Evolutionary conservation across 352 stramenopile genomes (phyloP), one percentile per base, ranked within the genome.

Genomic region (Aphanomyces astaci): DNA sequence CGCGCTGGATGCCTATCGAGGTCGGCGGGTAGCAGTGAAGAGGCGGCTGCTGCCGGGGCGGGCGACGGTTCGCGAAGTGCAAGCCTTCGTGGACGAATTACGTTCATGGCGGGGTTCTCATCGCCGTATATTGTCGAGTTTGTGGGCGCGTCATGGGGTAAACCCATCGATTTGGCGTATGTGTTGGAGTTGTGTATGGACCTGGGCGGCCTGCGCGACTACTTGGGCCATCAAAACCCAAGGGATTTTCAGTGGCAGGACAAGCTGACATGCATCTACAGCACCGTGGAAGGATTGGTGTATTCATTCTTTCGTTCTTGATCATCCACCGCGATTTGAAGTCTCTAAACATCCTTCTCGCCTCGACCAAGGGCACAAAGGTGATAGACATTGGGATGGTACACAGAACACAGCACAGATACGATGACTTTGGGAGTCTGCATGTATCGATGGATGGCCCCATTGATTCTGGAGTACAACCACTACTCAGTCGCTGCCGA

Each of bases 41-140:
- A n/a, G n/a, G 30, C 62, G 62, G 19, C 24, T 62, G 7, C 51
- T 59, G 11, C 51, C 51, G 32, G 51, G 51, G 10, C 62, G 49
- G 13, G 31, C 46, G 11, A 43, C 33, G 17, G 39, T 25, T 1
- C 19, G n/a, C 32, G 51, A 62, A 24, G 46, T 88, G 40, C 78
- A 90, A 60, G 73, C 69, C 11, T 77, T 90, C 45, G 76, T 78
- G 1, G 69, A 70, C 28, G 82, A 90, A 86, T 88, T 60, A 72
- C 74, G 46, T 66, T 90, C 43, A 76, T 75, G 17, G 75, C 73
- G 5, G 75, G 63, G 2, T 64, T 90, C 27, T 52, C 76, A 15
- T 81, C 88, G 43, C 76, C 75, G 0, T 84, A 90, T 55, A 77
- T 90, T 19, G 73, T 86, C 9, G 69, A 71, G 30, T 73, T 88